A percentile compares a stretch with the other conserved stretches of the same genome.
phyloP scores from a whole-genome alignment of 192 early-diverging fungal species.

The Chytriomyces sp. region DNA sequence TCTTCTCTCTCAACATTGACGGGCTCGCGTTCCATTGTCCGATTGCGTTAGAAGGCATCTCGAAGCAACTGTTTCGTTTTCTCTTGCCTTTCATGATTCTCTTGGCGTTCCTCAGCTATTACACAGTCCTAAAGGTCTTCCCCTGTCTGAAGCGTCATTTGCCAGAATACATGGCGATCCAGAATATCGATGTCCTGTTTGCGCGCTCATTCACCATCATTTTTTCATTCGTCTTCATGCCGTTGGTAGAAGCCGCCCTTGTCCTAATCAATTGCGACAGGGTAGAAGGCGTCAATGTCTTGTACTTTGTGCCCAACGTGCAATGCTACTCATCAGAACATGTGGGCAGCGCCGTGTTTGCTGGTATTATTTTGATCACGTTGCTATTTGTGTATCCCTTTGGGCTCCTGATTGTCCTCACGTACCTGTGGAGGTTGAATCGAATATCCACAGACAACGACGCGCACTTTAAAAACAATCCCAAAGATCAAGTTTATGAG shows the following conservation, averaged over 20 bases:
- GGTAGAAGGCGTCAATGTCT: not conserved
- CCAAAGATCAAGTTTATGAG: constrained; percentile 11
- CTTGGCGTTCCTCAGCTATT: not conserved
- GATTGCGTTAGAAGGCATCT: constrained; percentile 5
- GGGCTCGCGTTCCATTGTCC: constrained; percentile 22
- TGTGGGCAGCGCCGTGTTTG: constrained; percentile 5
- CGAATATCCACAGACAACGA: not conserved
- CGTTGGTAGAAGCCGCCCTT: constrained; percentile 20
- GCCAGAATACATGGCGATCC: constrained; percentile 15
- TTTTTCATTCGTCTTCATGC: constrained; percentile 19
- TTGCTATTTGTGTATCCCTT: constrained; percentile 15
- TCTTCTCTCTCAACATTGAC: constrained; percentile 26
- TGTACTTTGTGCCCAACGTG: constrained; percentile 10
- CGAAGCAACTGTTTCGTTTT: constrained; percentile 28
- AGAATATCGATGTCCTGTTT: constrained; percentile 11
- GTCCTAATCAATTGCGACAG: constrained; percentile 13
- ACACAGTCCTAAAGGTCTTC: not conserved
- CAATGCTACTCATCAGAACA: constrained; percentile 18
- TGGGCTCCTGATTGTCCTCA: not conserved
- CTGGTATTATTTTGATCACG: constrained; percentile 4
- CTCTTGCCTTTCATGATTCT: constrained; percentile 16
- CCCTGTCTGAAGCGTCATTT: not conserved
- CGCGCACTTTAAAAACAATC: not conserved
- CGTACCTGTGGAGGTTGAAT: not conserved
- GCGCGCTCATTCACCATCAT: constrained; percentile 1